Evolutionary conservation across 1,284 basidiomycete species (phyloP), one percentile per base, ranked within the genome.

Genomic region (Boletus semigastroideus): DNA sequence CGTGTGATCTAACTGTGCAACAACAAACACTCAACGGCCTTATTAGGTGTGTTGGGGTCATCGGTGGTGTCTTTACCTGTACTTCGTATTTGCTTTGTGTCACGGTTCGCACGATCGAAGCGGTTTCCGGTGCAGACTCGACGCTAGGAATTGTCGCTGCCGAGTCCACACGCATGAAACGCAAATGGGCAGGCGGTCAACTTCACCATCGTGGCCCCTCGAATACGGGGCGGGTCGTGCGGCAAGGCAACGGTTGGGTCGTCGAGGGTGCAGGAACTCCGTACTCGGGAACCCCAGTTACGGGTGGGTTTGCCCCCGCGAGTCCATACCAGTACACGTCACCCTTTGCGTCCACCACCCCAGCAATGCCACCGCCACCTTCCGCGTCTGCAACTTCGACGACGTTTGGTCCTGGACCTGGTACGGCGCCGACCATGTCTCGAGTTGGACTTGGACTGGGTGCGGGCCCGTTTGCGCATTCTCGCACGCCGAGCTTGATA

Each of bases 61-160:
- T 92, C n/a, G 89, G 89, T 7, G 89, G 89, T 8, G 79, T 90
- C 30, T 91, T 91, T 70, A 86, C 88, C 20, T 91, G 89, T 69
- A 82, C 84, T 64, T 81, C 84, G 39, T 92, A 90, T 69, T 86
- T 86, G 38, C 79, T 91, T 56, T 81, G 83, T 40, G 76, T 90
- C 51, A 82, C 80, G 20, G 76, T 78, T 14, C 82, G 82, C 46
- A 83, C 87, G 4, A 77, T 86, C 45, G 80, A 83, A 53, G 83
- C 82, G 19, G 85, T 89, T 30, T 77, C 80, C 1, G 89, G 87
- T 3, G 74, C 77, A 9, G 83, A 86, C 61, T 74, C 78, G 43
- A 62, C 74, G 0, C 71, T 72, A 10, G 84, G 82, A 0, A 70
- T 87, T 49, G 83, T 88, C 48, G 82, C 83, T 2, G 83, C 84